Conservation (phyloP, 495 filamentous ascomycete species). For the Glarea lozoyensis region DNA sequence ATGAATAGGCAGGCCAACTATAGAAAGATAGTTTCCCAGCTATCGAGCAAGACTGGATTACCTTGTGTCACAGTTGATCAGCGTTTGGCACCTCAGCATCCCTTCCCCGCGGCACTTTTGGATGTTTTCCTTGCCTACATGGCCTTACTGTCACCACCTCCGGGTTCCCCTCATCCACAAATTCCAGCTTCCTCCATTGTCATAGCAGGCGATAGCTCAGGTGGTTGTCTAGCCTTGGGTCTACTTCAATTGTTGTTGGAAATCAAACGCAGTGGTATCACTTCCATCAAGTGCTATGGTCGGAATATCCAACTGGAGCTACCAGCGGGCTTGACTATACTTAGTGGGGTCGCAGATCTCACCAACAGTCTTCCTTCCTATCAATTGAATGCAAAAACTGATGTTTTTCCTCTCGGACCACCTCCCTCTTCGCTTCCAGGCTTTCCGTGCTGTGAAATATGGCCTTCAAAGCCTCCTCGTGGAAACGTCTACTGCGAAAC, state of each 20-base stretch:
- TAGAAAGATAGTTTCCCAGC: not conserved
- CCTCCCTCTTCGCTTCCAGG: not conserved
- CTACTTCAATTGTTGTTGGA: constrained; percentile 11
- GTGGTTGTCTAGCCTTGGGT: constrained; percentile 11
- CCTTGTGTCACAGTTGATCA: constrained; percentile 48
- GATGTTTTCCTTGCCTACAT: constrained; percentile 74
- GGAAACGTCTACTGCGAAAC: not conserved
- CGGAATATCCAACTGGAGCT: not conserved
- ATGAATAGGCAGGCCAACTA: not conserved
- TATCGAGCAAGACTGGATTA: not conserved
- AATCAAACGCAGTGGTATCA: constrained; percentile 25
- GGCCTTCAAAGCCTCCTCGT: not conserved
- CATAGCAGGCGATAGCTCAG: constrained; percentile 57
- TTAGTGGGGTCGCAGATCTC: not conserved
- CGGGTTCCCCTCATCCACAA: constrained; percentile 58
- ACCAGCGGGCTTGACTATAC: not conserved
- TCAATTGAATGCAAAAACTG: not conserved
- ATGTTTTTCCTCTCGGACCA: not conserved
- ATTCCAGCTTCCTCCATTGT: constrained; percentile 61
- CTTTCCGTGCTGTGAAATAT: not conserved
- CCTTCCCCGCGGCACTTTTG: constrained; percentile 71
- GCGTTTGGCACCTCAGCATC: constrained; percentile 69
- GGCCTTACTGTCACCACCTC: constrained; percentile 66
- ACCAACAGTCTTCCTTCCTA: not conserved
- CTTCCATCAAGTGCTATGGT: not conserved